phyloP scores from a whole-genome alignment of 768 basidiomycete genomes.

The Phlebiopsis flavidoalba region DNA sequence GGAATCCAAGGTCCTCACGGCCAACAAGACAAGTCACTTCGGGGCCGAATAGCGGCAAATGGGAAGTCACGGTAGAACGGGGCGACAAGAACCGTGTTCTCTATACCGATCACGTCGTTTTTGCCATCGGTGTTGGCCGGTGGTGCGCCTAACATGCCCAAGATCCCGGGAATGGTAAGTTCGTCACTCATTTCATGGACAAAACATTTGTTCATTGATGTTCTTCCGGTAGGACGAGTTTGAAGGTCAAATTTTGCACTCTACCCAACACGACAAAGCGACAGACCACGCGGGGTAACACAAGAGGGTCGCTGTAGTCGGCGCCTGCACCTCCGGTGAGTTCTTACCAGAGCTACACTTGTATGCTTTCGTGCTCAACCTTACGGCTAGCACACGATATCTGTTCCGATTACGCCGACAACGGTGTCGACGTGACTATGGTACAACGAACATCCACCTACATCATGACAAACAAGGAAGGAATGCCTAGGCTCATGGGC shows the following conservation, averaged over 20 bases:
- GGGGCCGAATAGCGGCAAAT: conserved; percentile 19
- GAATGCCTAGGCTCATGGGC: conserved; percentile 26
- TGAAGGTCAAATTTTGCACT: conserved; percentile 61
- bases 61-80: conserved; percentile 28
- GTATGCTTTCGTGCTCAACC: not conserved
- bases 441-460: conserved; percentile 51
- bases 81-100: conserved; percentile 29
- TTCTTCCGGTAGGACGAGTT: conserved; percentile 40
- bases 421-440: conserved; percentile 52
- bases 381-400: conserved; percentile 39
- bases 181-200: not conserved
- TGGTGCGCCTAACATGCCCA: conserved; percentile 32
- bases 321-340: conserved; percentile 57
- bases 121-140: conserved; percentile 37
- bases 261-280: conserved; percentile 48
- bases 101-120: conserved; percentile 30
- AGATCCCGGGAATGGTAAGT: conserved; percentile 24
- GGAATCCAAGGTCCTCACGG: conserved; percentile 28
- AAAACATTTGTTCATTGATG: too few species aligned
- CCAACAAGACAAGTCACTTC: conserved; percentile 2
- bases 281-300: conserved; percentile 50
- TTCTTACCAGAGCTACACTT: not conserved
- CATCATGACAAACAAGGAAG: conserved; percentile 36
- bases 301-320: conserved; percentile 72
- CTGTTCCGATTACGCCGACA: conserved; percentile 37